Conservation (phyloP, 306 rosid species). For the Inga laurina region DNA sequence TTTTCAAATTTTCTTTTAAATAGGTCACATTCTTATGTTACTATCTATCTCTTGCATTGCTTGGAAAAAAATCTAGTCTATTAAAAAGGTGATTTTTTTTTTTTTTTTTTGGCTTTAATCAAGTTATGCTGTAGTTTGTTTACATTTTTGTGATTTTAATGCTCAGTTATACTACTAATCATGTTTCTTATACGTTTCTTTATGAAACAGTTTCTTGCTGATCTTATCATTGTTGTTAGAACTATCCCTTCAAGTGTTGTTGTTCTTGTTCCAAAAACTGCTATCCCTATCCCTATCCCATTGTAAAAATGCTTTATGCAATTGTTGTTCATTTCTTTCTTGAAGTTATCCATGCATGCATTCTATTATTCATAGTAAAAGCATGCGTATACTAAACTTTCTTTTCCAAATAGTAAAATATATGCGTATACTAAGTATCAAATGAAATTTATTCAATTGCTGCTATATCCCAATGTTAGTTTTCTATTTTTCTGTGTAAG, state of each 20-base stretch:
- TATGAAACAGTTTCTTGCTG: slow-evolving; percentile 1
- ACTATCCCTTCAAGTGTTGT: slow-evolving; percentile 1
- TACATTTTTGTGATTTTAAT: background rate
- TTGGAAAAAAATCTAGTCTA: background rate
- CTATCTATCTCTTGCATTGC: background rate
- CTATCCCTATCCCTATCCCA: background rate
- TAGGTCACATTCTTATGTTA: background rate
- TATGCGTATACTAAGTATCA: background rate
- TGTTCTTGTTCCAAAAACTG: slow-evolving; percentile 7
- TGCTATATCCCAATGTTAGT: background rate
- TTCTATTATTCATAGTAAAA: background rate
- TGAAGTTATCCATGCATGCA: background rate
- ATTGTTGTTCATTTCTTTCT: slow-evolving; percentile 10
- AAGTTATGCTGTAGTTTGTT: slow-evolving; percentile 17
- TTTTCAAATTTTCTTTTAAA: background rate
- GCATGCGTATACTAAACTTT: background rate
- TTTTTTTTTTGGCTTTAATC: slow-evolving; percentile 25
- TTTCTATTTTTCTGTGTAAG: slow-evolving; percentile 8
- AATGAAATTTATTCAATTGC: background rate
- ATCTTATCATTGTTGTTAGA: slow-evolving; percentile 11
- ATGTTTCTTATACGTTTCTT: slow-evolving; percentile 6
- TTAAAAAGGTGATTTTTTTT: slow-evolving; percentile 12
- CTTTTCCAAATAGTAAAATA: background rate
- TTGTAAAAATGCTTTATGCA: slow-evolving; percentile 12
- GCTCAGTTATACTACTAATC: background rate